Conservation (phyloP, 768 basidiomycete species). For the Panaeolus papilionaceus region DNA sequence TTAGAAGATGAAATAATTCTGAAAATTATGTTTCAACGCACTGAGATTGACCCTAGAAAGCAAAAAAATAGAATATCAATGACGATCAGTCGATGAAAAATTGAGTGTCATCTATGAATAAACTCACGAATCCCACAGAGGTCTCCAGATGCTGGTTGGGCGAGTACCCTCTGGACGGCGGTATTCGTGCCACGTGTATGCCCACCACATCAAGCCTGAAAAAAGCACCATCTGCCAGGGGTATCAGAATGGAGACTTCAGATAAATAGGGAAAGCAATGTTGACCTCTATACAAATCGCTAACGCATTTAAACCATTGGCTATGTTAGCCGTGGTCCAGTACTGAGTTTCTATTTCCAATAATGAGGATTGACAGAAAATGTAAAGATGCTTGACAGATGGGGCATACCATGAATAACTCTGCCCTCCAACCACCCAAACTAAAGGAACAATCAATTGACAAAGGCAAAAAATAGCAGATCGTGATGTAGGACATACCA, state of each 20-base stretch:
- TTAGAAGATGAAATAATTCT: neutral
- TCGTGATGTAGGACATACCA: conserved; percentile 49
- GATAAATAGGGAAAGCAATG: conserved; percentile 9
- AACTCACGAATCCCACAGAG: conserved; percentile 72
- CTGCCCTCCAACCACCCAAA: conserved; percentile 69
- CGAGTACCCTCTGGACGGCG: conserved; percentile 39
- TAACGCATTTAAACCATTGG: conserved; percentile 84
- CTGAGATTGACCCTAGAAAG: conserved; percentile 38
- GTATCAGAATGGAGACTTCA: conserved; percentile 10
- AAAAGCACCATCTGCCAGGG: conserved; percentile 81
- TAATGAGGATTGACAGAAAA: conserved; percentile 11
- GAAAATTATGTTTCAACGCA: conserved; percentile 19
- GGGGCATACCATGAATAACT: conserved; percentile 67
- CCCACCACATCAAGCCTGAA: conserved; percentile 80
- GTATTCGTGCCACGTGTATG: conserved; percentile 79
- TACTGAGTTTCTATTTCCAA: conserved; percentile 63
- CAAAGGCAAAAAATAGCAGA: neutral
- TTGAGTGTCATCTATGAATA: conserved; percentile 25
- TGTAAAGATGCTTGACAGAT: neutral
- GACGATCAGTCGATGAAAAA: neutral
- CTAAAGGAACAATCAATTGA: conserved; percentile 37
- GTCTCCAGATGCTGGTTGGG: conserved; percentile 66
- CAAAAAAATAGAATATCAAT: conserved; percentile 21
- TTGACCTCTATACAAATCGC: conserved; percentile 83
- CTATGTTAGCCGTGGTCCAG: conserved; percentile 86